A percentile compares a stretch with the other conserved stretches of the same genome.
These are phyloP conservation scores for Candida krabiensis DNA, from an alignment of 805 yeast genomes.

Conservation along the genomic window DNA sequence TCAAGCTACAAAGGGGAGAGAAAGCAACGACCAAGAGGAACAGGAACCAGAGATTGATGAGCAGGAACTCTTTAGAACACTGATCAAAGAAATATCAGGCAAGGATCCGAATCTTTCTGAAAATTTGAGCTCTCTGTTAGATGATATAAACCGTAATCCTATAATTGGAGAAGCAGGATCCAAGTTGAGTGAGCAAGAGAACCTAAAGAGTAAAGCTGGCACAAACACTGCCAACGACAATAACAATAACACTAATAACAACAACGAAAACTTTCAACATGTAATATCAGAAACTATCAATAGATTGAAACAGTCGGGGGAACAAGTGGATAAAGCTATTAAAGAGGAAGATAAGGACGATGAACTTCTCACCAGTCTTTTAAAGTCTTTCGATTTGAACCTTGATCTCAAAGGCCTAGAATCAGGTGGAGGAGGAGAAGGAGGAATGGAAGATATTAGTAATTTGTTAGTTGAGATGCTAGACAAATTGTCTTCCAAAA, in stretches of 20 bases:
- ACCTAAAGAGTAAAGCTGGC: constrained; percentile 14
- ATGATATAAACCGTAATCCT: constrained; percentile 16
- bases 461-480: constrained; percentile 70
- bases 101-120: constrained; percentile 30
- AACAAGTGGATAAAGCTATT: constrained; percentile 60
- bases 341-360: constrained; percentile 39
- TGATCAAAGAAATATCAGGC: constrained; percentile 24
- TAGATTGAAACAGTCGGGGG: constrained; percentile 76
- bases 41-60: constrained; percentile 19
- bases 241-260: constrained; percentile 11
- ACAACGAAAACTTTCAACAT: constrained; percentile 52
- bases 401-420: constrained; percentile 31
- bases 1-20: constrained; percentile 3
- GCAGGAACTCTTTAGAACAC: constrained; percentile 23
- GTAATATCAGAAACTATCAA: constrained; percentile 80
- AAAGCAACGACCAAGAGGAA: constrained; percentile 16
- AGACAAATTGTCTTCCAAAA: constrained; percentile 80
- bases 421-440: constrained; percentile 22
- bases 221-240: constrained; percentile 8
- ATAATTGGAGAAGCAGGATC: neutral
- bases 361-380: constrained; percentile 59
- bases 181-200: neutral
- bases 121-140: constrained; percentile 23
- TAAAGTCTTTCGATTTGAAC: constrained; percentile 58
- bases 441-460: constrained; percentile 39